phyloP scores from a whole-genome alignment of 805 yeast species.

The Metschnikowia bowlesiae region DNA sequence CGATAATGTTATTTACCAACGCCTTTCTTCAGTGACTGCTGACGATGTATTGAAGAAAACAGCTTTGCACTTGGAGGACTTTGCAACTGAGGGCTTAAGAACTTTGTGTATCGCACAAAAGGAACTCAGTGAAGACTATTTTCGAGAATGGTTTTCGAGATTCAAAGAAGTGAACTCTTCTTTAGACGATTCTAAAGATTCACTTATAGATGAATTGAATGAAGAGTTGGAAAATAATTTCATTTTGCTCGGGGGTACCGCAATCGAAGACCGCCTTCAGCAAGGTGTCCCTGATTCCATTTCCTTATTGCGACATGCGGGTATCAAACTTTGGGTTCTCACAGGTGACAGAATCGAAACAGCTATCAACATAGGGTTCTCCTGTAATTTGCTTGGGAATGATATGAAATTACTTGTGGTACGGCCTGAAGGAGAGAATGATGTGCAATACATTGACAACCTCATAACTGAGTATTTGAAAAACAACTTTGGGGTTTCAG shows the following conservation, averaged over 20 bases:
- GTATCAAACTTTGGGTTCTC: slow-evolving; percentile 77
- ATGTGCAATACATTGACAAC: slow-evolving; percentile 29
- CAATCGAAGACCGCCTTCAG: slow-evolving; percentile 75
- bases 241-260: slow-evolving; percentile 68
- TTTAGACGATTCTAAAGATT: slow-evolving; percentile 55
- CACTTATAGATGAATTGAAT: slow-evolving; percentile 46
- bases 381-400: slow-evolving; percentile 64
- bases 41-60: slow-evolving; percentile 50
- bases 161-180: slow-evolving; percentile 58
- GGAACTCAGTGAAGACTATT: slow-evolving; percentile 42
- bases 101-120: slow-evolving; percentile 67
- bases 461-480: slow-evolving; percentile 45
- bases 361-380: slow-evolving; percentile 78
- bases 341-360: slow-evolving; percentile 84
- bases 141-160: slow-evolving; percentile 50
- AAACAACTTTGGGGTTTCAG: slow-evolving; percentile 50
- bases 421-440: slow-evolving; percentile 40
- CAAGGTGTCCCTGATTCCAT: slow-evolving; percentile 76
- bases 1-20: slow-evolving; percentile 58
- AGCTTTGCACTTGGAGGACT: slow-evolving; percentile 60
- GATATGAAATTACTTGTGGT: slow-evolving; percentile 67
- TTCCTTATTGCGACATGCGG: slow-evolving; percentile 60
- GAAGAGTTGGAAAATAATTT: slow-evolving; percentile 58
- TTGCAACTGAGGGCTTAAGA: slow-evolving; percentile 73
- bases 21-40: slow-evolving; percentile 37